Evolutionary conservation across 2,329 filamentous ascomycete genomes (phyloP).

Genomic region (Beauveria sp.): DNA sequence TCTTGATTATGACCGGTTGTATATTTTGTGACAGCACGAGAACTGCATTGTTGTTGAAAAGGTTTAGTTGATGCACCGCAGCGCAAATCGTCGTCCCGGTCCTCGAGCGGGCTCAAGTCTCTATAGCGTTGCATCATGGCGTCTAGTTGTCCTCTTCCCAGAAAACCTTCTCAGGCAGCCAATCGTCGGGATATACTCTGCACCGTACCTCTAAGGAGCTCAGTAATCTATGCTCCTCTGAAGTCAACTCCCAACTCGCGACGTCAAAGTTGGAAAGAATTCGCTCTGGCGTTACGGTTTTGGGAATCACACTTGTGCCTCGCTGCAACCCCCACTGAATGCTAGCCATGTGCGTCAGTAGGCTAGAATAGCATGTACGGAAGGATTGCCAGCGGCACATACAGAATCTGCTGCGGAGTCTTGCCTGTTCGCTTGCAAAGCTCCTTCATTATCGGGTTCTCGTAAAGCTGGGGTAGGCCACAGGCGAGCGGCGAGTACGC

Average conservation of each 20-base stretch:
- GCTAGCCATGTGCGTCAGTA: neutral
- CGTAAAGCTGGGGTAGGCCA: neutral
- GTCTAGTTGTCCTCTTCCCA: slow-evolving; percentile 5
- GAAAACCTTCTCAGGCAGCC: neutral
- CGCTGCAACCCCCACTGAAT: slow-evolving; percentile 3
- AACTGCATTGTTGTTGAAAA: no score
- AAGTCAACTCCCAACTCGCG: neutral
- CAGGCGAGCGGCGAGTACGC: slow-evolving; percentile 5
- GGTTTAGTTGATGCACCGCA: no score
- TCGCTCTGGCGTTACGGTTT: neutral
- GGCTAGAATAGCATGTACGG: neutral
- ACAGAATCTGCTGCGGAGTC: neutral
- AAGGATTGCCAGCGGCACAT: neutral
- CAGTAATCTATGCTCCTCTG: neutral
- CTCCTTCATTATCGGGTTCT: neutral
- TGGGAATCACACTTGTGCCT: slow-evolving; percentile 3
- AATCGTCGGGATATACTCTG: slow-evolving; percentile 3
- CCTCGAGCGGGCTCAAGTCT: no score
- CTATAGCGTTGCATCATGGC: no score
- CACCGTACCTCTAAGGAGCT: neutral
- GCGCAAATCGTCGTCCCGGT: no score
- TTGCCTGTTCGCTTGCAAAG: neutral
- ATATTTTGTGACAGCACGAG: no score
- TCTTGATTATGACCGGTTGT: no score
- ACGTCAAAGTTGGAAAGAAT: neutral